A percentile compares a stretch with the other conserved stretches of the same genome.
Conservation (phyloP, 176 grass and related monocot species). For the Oryza meyeriana region DNA sequence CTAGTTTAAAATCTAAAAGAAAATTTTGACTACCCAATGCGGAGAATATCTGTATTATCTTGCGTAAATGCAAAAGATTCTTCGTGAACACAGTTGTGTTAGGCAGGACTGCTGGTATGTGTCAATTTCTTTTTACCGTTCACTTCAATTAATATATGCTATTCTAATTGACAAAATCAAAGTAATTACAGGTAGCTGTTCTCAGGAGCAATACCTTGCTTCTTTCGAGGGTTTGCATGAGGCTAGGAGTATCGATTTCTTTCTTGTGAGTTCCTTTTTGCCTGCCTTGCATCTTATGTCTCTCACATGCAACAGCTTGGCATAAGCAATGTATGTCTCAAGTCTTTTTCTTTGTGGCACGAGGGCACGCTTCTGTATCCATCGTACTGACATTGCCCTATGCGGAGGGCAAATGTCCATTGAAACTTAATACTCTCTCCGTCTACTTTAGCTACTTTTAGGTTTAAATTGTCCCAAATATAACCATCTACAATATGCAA, state of each 20-base stretch:
- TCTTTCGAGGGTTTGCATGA: slow-evolving; percentile 16
- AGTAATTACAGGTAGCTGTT: background rate
- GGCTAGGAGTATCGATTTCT: slow-evolving; percentile 1
- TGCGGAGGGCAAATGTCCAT: background rate
- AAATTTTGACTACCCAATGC: background rate
- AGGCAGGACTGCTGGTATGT: background rate
- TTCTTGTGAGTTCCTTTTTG: slow-evolving; percentile 8
- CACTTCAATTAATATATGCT: background rate
- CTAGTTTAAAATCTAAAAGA: background rate
- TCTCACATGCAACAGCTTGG: background rate
- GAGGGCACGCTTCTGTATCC: background rate
- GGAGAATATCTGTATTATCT: background rate
- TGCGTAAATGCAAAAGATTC: background rate
- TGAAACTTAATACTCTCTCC: background rate
- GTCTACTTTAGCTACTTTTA: no score
- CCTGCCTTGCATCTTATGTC: background rate
- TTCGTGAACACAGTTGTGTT: background rate
- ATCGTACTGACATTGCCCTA: background rate
- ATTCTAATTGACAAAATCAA: background rate
- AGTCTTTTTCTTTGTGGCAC: slow-evolving; percentile 11
- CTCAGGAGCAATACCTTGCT: slow-evolving; percentile 31
- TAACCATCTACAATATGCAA: no score
- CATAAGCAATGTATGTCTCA: background rate
- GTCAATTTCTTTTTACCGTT: background rate
- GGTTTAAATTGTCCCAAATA: no score